Evolutionary conservation across 2,329 filamentous ascomycete species (phyloP).

Genomic region (Aulographum hederae): DNA sequence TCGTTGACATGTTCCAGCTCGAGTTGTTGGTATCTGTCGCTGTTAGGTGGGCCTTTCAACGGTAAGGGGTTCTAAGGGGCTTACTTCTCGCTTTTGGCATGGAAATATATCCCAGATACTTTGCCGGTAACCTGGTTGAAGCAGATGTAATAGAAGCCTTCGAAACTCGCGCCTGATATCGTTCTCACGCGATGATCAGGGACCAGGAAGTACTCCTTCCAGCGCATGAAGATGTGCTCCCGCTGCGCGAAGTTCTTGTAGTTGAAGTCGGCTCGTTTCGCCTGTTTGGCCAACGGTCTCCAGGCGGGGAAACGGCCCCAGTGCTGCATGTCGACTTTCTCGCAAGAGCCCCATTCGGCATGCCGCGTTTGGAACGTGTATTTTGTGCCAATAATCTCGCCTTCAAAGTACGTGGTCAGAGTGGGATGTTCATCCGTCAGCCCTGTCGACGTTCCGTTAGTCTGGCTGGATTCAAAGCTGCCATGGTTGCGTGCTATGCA

Average conservation of each 20-base stretch:
- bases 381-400: constrained; percentile 90
- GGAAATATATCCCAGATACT: constrained; percentile 91
- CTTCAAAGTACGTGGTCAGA: constrained; percentile 95
- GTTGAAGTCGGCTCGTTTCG: constrained; percentile 35
- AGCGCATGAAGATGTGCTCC: constrained; percentile 94
- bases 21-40: constrained; percentile 67
- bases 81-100: constrained; percentile 93
- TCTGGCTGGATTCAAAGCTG: constrained; percentile 3
- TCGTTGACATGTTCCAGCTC: constrained; percentile 80
- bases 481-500: constrained; percentile 10
- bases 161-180: constrained; percentile 87
- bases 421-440: constrained; percentile 91
- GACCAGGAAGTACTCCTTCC: constrained; percentile 97
- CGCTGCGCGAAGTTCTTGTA: constrained; percentile 55
- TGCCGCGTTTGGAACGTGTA: constrained; percentile 88
- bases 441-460: constrained; percentile 32
- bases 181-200: constrained; percentile 84
- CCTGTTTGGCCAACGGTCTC: constrained; percentile 51
- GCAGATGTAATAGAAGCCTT: constrained; percentile 98
- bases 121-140: constrained; percentile 82
- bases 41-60: background rate
- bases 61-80: constrained; percentile 19
- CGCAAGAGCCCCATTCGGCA: constrained; percentile 75
- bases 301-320: constrained; percentile 86
- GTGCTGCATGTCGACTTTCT: constrained; percentile 81